Conservation (phyloP, 2,329 filamentous ascomycete species). For the Tolypocladium ovalisporum region DNA sequence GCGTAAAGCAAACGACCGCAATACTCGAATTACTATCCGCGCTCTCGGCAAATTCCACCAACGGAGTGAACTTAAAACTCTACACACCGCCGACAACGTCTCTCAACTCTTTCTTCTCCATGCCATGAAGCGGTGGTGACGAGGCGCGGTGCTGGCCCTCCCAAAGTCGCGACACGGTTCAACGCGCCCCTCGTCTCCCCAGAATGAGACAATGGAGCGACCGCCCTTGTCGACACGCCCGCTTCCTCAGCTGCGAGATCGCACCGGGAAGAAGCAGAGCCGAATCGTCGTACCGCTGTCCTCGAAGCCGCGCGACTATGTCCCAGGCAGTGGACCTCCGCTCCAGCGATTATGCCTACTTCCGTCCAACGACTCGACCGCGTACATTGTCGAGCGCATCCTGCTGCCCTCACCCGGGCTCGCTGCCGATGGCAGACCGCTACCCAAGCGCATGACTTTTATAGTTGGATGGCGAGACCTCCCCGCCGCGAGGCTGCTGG, state of each 20-base stretch:
- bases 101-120: background rate
- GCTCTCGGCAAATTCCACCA: background rate
- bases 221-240: background rate
- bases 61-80: background rate
- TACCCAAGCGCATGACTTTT: constrained; percentile 38
- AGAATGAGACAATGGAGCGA: background rate
- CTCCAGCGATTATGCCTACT: constrained; percentile 35
- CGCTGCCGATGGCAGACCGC: constrained; percentile 21
- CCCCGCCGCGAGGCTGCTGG: constrained; percentile 33
- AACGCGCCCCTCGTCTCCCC: background rate
- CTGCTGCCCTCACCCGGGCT: constrained; percentile 27
- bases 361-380: constrained; percentile 38
- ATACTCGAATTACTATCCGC: background rate
- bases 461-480: constrained; percentile 43
- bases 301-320: constrained; percentile 21
- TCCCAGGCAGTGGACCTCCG: constrained; percentile 35
- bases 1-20: background rate
- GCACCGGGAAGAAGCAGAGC: background rate
- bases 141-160: background rate
- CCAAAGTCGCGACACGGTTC: background rate
- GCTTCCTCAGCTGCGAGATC: background rate
- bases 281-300: background rate
- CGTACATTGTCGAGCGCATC: constrained; percentile 45
- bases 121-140: background rate
- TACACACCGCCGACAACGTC: background rate